Base-by-base conservation (phyloP, 2,329 filamentous ascomycete species). In the Fusarium burgessii region DNA sequence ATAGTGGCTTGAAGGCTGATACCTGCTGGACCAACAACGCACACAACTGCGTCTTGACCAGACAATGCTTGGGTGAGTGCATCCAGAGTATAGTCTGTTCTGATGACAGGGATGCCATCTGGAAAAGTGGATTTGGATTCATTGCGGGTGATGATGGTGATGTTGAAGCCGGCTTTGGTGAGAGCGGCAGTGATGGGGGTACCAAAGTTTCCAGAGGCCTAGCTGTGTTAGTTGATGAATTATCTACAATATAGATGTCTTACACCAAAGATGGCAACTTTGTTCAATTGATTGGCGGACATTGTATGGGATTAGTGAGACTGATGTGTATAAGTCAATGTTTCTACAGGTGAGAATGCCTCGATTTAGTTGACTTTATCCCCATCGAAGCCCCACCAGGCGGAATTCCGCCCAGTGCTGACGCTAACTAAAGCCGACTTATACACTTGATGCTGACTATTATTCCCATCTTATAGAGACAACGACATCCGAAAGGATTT, bases 131-230 rank as follows among this genome's bases (percentile, higher is more conserved):
- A 51, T 13, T 49, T 60, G 7, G 69, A 72, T 32, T 72, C 70
- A 8, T 36, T 59, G 10, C 70, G 61, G 5, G 66, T 72, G 32
- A 72, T 58, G n/a, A 72, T 47, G 2, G 69, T 72, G 6, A 70
- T 35, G 2, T 59, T 13, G 13, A 72, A 72, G 17, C 57, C 54
- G 8, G 57, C 66, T 20, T 63, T 43, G 23, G 7, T 55, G 13
- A 72, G 69, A 18, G 69, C 69, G 10, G 61, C 46, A 15, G 69
- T 72, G 32, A 72, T 72, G 17, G 69, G 69, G 2, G 66, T 54
- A 32, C 69, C 69, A 12, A 72, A 72, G 49, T 72, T 72, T 6
- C 69, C 69, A n/a, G 69, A 67, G 11, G 69, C 69, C 69, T 72
- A 7, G 9, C 7, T 14, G 18, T 2, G 20, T 72, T 54, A 72